Percentiles rank a stretch among this genome's conserved stretches.
Evolutionary conservation across 2,329 filamentous ascomycete genomes (phyloP).

Genomic region (Parastagonospora avenae): DNA sequence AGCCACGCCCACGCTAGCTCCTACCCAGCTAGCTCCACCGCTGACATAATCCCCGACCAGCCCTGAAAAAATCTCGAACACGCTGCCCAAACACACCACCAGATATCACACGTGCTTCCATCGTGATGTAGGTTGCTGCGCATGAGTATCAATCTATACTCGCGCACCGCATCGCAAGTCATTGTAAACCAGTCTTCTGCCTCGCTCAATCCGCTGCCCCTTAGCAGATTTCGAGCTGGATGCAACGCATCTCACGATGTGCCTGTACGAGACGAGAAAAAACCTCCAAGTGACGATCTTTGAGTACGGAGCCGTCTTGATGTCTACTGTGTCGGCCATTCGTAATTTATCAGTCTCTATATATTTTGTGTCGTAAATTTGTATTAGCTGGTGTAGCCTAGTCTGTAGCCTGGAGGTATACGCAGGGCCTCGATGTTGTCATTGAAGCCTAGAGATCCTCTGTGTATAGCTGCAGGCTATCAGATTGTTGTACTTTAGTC

Average conservation of each 20-base stretch:
- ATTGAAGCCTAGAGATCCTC: too few species aligned
- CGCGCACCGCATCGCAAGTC: too few species aligned
- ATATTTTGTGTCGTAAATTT: constrained; percentile 13
- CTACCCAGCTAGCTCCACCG: too few species aligned
- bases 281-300: constrained; percentile 43
- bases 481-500: too few species aligned
- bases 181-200: constrained; percentile 35
- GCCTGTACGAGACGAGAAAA: constrained; percentile 46
- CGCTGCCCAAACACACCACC: too few species aligned
- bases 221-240: constrained; percentile 48
- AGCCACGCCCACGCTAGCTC: too few species aligned
- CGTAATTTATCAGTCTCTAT: constrained; percentile 49
- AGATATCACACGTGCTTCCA: too few species aligned
- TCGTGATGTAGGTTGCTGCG: too few species aligned
- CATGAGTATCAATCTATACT: too few species aligned
- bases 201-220: constrained; percentile 45
- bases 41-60: too few species aligned
- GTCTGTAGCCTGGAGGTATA: background rate
- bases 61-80: too few species aligned
- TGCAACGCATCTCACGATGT: constrained; percentile 19
- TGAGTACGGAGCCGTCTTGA: constrained; percentile 46
- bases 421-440: background rate
- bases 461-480: too few species aligned
- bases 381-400: background rate
- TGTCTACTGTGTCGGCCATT: constrained; percentile 34